Base-by-base conservation (phyloP, 768 basidiomycete genomes). In the Suillus hirtellus region DNA sequence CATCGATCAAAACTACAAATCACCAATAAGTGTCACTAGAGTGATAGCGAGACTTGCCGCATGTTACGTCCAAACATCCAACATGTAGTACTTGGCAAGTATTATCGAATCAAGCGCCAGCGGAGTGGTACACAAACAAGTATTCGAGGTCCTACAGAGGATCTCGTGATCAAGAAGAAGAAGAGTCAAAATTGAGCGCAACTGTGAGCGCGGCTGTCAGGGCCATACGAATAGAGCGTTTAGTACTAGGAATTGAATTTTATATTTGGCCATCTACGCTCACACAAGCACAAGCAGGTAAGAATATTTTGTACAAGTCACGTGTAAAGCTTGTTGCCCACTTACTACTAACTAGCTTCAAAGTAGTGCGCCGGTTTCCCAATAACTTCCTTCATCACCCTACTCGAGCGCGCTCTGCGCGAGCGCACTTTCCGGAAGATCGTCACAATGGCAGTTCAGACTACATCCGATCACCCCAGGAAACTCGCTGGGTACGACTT, bases 401-500 rank as follows among this genome's bases (percentile, higher is more conserved):
- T 58, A 24, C 24, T 58, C 42, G 11, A 9, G 37, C 55, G 55
- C 55, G 55, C 55, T 56, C 55, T 56, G 55, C 55, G 55, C 55
- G 55, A 56, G 55, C 55, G 55, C 38, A 56, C 15, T 40, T 40
- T 40, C 24, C 8, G 17, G 40, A 24, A 56, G 15, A 9, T 56
- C 17, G 4, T 17, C 37, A 56, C 15, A 17, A 56, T 56, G 55
- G 21, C 37, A n/a, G 55, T 40, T 14, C 55, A 38, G 10, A 56
- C 38, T 10, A 40, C 55, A 3, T 55, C n/a, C 4, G 37, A 56
- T 56, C 55, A 37, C 11, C 37, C 55, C 4, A 56, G 55, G 21
- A 56, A 56, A 40, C 55, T 56, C 5, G 38, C 55, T 61, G 95
- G 95, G 2, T 95, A 95, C 69, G 89, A 94, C 4, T 92, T 97